Evolutionary conservation across 768 basidiomycete genomes (phyloP), one percentile per base, ranked within the genome.

Genomic region (Rhizopogon rudus): DNA sequence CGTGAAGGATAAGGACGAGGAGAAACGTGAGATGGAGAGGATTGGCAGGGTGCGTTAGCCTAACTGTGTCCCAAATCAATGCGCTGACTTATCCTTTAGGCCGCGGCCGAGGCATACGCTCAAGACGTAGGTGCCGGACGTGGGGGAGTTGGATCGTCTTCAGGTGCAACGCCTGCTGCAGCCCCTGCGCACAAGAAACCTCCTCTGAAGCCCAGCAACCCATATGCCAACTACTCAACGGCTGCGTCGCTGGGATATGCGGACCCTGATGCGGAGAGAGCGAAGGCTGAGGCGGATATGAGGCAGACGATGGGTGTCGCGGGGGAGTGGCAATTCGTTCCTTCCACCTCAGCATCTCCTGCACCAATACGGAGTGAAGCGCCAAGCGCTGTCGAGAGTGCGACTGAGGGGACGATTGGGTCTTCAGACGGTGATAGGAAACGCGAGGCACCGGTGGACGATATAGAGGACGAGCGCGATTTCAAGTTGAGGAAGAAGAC

Each of bases 201-300:
- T 67, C 74, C 76, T 9, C 64, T 67, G 5, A 86, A 81, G 65
- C 77, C 84, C 10, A 75, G 83, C 1, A 83, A 86, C 62, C 81
- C 80, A n/a, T 85, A 81, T 57, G 79, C 87, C 1, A 88, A 96
- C 68, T 99, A 98, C 69, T 84, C 91, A 10, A 93, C 93, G 0
- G 87, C 96, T 0, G 86, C 81, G 46, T 89, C 86, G 1, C 78
- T 98, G 1, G 95, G 95, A 1, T 87, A 82, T 63, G 75, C 63
- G 9, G 94, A 96, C 63, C 87, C 87, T 1, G 90, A 92, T 57
- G 84, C 76, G 7, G 89, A 88, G 55, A 74, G 80, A 51, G 63
- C 79, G 29, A 75, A 76, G n/a, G 82, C 80, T 0, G 86, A 87
- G 63, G 74, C 78, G 2, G 81, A 84, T 52, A 74, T 80, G 43